These are phyloP conservation scores for Dioscorea alata DNA, from an alignment of 106 monocot genomes.

Conservation along the genomic window DNA sequence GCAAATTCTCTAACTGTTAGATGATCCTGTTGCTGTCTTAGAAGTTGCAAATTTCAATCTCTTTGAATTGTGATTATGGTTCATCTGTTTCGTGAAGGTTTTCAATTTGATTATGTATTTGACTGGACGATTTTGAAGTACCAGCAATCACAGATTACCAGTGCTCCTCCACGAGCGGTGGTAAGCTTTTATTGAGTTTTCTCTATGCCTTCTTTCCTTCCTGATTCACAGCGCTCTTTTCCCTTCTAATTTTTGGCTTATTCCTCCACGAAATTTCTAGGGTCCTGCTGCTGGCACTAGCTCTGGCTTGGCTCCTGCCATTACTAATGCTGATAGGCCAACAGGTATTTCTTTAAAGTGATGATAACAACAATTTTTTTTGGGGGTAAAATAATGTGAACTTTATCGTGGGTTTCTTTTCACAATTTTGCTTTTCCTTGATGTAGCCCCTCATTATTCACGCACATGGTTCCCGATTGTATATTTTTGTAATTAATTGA, in stretches of 20 bases:
- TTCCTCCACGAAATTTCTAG: constrained; percentile 10
- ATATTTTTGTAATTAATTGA: too few species aligned
- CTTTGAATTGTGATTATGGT: too few species aligned
- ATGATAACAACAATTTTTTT: too few species aligned
- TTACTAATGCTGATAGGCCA: constrained; percentile 45
- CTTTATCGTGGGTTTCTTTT: too few species aligned
- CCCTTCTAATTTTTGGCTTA: too few species aligned
- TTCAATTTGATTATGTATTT: constrained; percentile 99
- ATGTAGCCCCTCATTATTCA: neutral
- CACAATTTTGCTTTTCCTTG: neutral
- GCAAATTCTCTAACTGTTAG: too few species aligned
- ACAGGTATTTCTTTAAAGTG: constrained; percentile 37
- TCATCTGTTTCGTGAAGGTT: constrained; percentile 37
- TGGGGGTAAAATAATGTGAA: too few species aligned
- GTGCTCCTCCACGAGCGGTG: constrained; percentile 65
- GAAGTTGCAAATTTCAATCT: too few species aligned
- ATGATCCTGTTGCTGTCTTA: too few species aligned
- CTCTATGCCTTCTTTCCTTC: neutral
- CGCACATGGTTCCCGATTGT: neutral
- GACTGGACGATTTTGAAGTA: constrained; percentile 99
- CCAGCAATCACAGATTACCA: constrained; percentile 85
- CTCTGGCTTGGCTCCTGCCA: constrained; percentile 42
- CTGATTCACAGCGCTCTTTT: too few species aligned
- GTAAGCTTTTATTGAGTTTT: constrained; percentile 22
- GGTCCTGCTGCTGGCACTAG: constrained; percentile 55